Conservation (phyloP, 345 rosid species). For the Eutrema japonicum region DNA sequence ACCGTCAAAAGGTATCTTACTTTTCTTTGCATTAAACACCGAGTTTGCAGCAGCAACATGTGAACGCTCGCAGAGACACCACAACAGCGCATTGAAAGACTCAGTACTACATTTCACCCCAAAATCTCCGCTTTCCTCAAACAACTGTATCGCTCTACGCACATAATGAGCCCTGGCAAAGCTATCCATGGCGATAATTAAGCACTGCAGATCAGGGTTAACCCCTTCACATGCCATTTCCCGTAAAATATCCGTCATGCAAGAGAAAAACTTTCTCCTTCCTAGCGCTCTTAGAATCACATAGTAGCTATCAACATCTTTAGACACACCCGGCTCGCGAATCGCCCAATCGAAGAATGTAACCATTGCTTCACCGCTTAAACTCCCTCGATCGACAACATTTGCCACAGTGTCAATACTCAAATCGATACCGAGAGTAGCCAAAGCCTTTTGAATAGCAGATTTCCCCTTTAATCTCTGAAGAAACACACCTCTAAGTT, state of each 20-base stretch:
- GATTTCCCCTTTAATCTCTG: conserved; percentile 64
- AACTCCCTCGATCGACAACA: conserved; percentile 67
- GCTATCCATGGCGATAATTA: conserved; percentile 63
- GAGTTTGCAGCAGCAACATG: conserved; percentile 76
- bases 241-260: conserved; percentile 51
- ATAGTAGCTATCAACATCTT: conserved; percentile 54
- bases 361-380: conserved; percentile 77
- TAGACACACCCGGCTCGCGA: conserved; percentile 52
- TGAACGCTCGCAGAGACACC: conserved; percentile 66
- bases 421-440: conserved; percentile 52
- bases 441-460: conserved; percentile 58
- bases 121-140: conserved; percentile 55
- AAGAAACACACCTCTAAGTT: conserved; percentile 83
- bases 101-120: conserved; percentile 59
- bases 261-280: conserved; percentile 66
- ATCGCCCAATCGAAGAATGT: conserved; percentile 79
- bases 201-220: conserved; percentile 50
- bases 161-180: conserved; percentile 58
- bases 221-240: conserved; percentile 51
- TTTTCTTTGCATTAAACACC: conserved; percentile 55
- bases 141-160: conserved; percentile 57
- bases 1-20: conserved; percentile 54
- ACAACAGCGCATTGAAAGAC: conserved; percentile 68
- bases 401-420: conserved; percentile 61
- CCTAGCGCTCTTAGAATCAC: conserved; percentile 71